Base-by-base conservation (phyloP, 768 basidiomycete genomes). In the Kwoniella sp. region DNA sequence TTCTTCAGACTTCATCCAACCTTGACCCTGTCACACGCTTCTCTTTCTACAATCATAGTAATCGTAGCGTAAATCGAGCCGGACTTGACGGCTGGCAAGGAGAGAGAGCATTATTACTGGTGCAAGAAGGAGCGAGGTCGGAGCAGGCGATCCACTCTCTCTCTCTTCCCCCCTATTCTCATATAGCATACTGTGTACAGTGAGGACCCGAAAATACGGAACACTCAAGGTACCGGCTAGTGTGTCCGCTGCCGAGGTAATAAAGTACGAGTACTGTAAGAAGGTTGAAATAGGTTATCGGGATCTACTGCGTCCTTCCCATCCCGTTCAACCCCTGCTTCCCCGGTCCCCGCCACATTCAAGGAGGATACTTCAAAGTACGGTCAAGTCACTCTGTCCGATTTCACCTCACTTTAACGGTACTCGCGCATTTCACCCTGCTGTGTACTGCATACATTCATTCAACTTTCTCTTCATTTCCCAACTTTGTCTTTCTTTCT, bases 321-420 rank as follows among this genome's bases (percentile, higher is more conserved):
- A 58, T 7, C 26, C 56, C 37, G 23, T n/a, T n/a, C 56, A 26
- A 41, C 25, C 56, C 56, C 3, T 11, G 11, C 22, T 20, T 4
- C 11, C 12, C 22, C 54, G 5, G 5, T 37, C 34, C n/a, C n/a
- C 55, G 22, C 55, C 55, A 56, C 54, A 29, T 55, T 28, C 54
- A n/a, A n/a, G n/a, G 29, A 29, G 28, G 13, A 11, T 45, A 45
- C 20, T 17, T 11, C 15, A 34, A 5, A 34, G 5, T 34, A 34
- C 34, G 13, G n/a, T 34, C 13, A 34, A 34, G 34, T 34, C 34
- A 34, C 34, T 13, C 34, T 5, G 5, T 34, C 17, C 17, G 41
- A 45, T 9, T 45, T 17, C 15, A 45, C 41, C 41, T 11, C 15
- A 45, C 20, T 37, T 37, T 7, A 7, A 37, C 9, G 41, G 8